Evolutionary conservation across 495 filamentous ascomycete genomes (phyloP), one percentile per base, ranked within the genome.

Genomic region (Podospora bellae-mahoneyi): DNA sequence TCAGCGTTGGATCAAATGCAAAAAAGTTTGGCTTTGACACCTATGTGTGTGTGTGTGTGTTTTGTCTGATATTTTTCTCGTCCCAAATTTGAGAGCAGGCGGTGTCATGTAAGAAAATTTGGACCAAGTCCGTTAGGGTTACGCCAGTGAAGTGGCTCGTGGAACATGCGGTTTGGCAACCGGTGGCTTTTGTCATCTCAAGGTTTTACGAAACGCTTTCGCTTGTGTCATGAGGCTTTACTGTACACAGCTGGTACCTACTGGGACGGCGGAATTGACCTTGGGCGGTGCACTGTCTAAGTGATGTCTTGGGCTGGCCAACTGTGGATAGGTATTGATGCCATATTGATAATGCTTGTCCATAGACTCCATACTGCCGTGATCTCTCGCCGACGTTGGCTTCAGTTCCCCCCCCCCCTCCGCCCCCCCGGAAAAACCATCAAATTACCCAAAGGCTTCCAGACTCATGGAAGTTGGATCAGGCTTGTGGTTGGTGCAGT

Each of bases 1-100:
- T 61, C 2, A 69, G 64, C 64, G 59, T 66, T 69, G 68, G 68
- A 26, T 60, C 62, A 68, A 61, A 69, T 69, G 68, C 68, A 56
- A 66, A 69, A 69, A 66, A 65, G 64, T 61, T 57, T 69, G 62
- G 53, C 63, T 65, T 69, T 34, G 19, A 9, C 48, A 19, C 55
- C 23, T 58, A 3, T 6, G 54, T 18, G 54, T 57, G 54, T 57
- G 54, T 57, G 54, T 58, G 55, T 23, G 55, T 58, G 55, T 26
- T 19, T 58, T 26, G 55, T 19, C 5, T 58, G 55, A 18, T 6
- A 20, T 48, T 9, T 48, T 48, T 18, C 39, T 48, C 39, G 15
- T 48, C 39, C 39, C 39, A 48, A 16, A 3, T 48, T 48, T 10
- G 13, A 48, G 5, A 48, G 39, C 39, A 48, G 15, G 39, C 13